Evolutionary conservation across 1,284 basidiomycete species (phyloP).

Genomic region (Coniophora puteana): DNA sequence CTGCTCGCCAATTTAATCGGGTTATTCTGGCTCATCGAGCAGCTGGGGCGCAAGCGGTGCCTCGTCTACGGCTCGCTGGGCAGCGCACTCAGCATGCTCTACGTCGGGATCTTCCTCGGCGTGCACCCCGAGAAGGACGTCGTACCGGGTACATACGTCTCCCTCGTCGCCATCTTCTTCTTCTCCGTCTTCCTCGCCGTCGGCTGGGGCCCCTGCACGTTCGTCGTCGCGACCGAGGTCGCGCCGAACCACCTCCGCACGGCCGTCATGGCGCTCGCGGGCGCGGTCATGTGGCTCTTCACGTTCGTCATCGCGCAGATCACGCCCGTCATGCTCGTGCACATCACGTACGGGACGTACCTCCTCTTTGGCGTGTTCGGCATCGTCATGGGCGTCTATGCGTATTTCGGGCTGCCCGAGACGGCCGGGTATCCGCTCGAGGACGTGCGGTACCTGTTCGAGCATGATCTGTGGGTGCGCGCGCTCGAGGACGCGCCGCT

Average conservation of each 20-base stretch:
- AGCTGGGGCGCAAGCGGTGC: conserved; percentile 42
- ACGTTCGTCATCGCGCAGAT: conserved; percentile 45
- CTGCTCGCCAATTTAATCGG: conserved; percentile 39
- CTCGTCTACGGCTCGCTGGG: conserved; percentile 42
- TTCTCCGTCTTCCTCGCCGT: conserved; percentile 43
- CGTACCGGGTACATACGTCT: conserved; percentile 40
- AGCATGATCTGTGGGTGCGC: conserved; percentile 34
- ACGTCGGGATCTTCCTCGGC: conserved; percentile 42
- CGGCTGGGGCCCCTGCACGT: conserved; percentile 39
- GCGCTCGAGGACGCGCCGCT: conserved; percentile 43
- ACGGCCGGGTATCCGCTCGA: conserved; percentile 44
- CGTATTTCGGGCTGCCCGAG: conserved; percentile 42
- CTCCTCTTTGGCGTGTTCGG: conserved; percentile 45
- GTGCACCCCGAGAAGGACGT: conserved; percentile 29
- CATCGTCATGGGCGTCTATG: conserved; percentile 39
- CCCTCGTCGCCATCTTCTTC: conserved; percentile 46
- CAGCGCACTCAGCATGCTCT: conserved; percentile 43
- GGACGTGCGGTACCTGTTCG: conserved; percentile 43
- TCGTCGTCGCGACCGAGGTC: conserved; percentile 42
- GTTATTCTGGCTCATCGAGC: conserved; percentile 42
- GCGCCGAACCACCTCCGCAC: conserved; percentile 44
- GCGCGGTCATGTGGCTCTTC: conserved; percentile 40
- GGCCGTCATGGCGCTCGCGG: conserved; percentile 37
- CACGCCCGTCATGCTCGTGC: conserved; percentile 45
- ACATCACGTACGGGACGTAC: conserved; percentile 47